Conservation (phyloP, 2,329 filamentous ascomycete species). For the Ascochyta clinopodiicola region DNA sequence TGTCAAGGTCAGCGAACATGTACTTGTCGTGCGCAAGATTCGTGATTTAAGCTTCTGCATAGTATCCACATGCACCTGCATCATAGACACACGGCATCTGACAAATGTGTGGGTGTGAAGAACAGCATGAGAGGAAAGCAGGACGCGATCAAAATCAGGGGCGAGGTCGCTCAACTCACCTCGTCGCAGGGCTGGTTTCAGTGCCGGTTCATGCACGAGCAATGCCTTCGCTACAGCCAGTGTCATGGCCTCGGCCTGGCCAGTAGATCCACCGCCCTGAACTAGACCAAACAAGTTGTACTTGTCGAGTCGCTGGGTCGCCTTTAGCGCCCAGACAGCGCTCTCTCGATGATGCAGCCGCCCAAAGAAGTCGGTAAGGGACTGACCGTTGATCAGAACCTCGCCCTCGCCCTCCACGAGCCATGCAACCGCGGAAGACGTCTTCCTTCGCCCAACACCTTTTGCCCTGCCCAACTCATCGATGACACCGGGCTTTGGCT, state of each 20-base stretch:
- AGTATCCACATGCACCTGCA: neutral
- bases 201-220: constrained; percentile 85
- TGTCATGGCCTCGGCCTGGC: constrained; percentile 93
- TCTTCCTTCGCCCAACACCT: constrained; percentile 86
- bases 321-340: constrained; percentile 87
- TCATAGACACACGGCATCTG: neutral
- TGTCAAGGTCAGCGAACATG: constrained; percentile 51
- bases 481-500: constrained; percentile 67
- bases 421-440: constrained; percentile 82
- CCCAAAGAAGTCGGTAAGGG: constrained; percentile 80
- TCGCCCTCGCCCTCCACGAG: constrained; percentile 93
- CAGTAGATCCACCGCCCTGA: constrained; percentile 86
- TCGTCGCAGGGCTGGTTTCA: constrained; percentile 86
- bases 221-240: constrained; percentile 88
- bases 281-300: constrained; percentile 95
- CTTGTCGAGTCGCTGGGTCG: constrained; percentile 84
- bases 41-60: constrained; percentile 6
- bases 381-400: constrained; percentile 87
- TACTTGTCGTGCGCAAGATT: neutral
- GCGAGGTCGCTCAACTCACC: constrained; percentile 66
- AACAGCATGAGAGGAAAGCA: constrained; percentile 4
- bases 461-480: constrained; percentile 80
- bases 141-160: constrained; percentile 10
- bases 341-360: constrained; percentile 94
- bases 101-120: neutral